Conservation (phyloP, 73 alveolate species). For the Symbiodinium natans region DNA sequence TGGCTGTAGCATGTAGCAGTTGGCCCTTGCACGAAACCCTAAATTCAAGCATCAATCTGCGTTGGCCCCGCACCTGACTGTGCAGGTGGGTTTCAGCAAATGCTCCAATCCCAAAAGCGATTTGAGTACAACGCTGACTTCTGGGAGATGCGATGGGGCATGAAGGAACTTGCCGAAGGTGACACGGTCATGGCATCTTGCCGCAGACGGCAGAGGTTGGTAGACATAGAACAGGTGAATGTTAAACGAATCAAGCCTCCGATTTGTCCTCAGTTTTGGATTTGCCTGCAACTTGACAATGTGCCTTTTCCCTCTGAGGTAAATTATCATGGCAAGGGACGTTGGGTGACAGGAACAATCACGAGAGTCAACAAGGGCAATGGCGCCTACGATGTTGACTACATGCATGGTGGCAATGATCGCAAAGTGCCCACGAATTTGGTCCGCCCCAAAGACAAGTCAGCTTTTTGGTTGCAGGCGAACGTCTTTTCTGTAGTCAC, state of each 20-base stretch:
- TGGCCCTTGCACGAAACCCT: too few relatives aligned
- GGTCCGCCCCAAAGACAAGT: slow-evolving; percentile 93
- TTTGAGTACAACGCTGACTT: slow-evolving; percentile 79
- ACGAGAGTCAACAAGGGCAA: slow-evolving; percentile 93
- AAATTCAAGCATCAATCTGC: too few relatives aligned
- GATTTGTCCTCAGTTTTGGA: too few relatives aligned
- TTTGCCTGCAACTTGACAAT: not conserved
- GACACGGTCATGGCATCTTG: slow-evolving; percentile 70
- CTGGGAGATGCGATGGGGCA: slow-evolving; percentile 94
- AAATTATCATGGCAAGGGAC: slow-evolving; percentile 81
- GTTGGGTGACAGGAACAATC: slow-evolving; percentile 88
- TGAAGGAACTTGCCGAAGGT: slow-evolving; percentile 65
- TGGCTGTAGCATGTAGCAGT: too few relatives aligned
- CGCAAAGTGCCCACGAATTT: slow-evolving; percentile 79
- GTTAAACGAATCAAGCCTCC: too few relatives aligned
- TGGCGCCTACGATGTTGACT: slow-evolving; percentile 87
- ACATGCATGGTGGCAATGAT: slow-evolving; percentile 90
- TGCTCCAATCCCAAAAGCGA: slow-evolving; percentile 92
- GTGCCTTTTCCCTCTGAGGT: not conserved
- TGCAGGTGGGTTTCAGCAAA: slow-evolving; percentile 92
- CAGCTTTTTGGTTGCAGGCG: slow-evolving; percentile 2
- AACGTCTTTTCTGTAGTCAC: too few relatives aligned
- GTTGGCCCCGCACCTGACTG: not conserved
- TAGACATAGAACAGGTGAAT: too few relatives aligned
- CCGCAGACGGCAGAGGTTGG: not conserved